These are phyloP conservation scores for Scedosporium aurantiacum DNA, from an alignment of 2,329 filamentous ascomycete species.

Conservation along the genomic window DNA sequence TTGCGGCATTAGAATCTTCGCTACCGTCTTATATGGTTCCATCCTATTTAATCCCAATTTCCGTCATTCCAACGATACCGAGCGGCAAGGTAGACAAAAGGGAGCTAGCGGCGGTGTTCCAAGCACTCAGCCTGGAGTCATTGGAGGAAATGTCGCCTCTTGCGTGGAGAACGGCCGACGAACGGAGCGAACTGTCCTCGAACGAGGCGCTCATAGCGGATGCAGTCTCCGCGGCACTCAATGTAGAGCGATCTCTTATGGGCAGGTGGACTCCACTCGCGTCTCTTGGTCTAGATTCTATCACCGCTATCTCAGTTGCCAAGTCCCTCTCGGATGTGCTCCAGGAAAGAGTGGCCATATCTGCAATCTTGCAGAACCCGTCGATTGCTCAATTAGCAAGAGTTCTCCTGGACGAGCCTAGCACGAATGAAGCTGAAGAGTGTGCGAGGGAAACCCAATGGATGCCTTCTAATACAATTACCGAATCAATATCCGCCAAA, in stretches of 20 bases:
- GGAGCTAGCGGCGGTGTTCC: slow-evolving; percentile 37
- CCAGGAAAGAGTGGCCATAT: slow-evolving; percentile 47
- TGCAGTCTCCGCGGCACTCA: slow-evolving; percentile 40
- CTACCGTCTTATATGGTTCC: slow-evolving; percentile 75
- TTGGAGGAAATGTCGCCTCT: slow-evolving; percentile 26
- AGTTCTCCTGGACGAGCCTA: slow-evolving; percentile 12
- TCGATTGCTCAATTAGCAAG: slow-evolving; percentile 51
- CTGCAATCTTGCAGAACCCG: slow-evolving; percentile 55
- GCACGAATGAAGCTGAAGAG: not conserved
- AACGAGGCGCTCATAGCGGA: slow-evolving; percentile 45
- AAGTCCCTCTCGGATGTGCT: slow-evolving; percentile 38
- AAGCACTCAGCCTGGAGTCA: slow-evolving; percentile 28
- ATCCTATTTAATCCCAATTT: slow-evolving; percentile 58
- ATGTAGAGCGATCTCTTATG: slow-evolving; percentile 34
- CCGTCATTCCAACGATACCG: slow-evolving; percentile 55
- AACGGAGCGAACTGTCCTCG: slow-evolving; percentile 34
- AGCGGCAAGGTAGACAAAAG: slow-evolving; percentile 65
- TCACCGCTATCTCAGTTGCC: slow-evolving; percentile 65
- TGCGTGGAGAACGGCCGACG: slow-evolving; percentile 17
- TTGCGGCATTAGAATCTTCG: slow-evolving; percentile 37
- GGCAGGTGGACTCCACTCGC: slow-evolving; percentile 61
- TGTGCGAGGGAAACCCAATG: not conserved
- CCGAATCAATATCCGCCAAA: not conserved
- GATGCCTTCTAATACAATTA: slow-evolving; percentile 9
- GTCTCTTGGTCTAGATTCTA: slow-evolving; percentile 70